phyloP scores from a whole-genome alignment of 345 rosid species.

The Durio zibethinus region DNA sequence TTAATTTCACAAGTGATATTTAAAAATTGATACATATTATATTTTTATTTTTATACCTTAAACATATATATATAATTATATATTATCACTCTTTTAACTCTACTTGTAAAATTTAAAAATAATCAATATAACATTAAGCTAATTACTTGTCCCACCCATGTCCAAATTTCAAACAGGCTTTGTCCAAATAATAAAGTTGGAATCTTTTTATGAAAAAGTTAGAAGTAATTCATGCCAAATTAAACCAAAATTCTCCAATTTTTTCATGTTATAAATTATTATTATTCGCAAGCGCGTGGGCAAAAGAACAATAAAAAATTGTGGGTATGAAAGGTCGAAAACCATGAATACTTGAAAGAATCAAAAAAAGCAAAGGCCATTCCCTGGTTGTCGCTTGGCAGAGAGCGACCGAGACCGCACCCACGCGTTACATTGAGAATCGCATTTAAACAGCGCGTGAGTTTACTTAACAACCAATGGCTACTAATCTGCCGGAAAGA shows the following conservation, averaged over 20 bases:
- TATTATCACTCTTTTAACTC: no score
- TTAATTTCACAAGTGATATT: no score
- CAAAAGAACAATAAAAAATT: not conserved
- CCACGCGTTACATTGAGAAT: conserved; percentile 16
- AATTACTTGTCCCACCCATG: not conserved
- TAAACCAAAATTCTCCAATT: not conserved
- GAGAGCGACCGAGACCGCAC: not conserved
- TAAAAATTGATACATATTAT: no score
- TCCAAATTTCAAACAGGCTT: not conserved
- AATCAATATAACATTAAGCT: not conserved
- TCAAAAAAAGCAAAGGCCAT: no score
- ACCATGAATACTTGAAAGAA: not conserved
- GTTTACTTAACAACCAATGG: not conserved
- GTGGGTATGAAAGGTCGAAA: not conserved
- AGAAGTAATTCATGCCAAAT: not conserved
- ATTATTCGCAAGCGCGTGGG: not conserved
- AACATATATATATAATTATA: no score
- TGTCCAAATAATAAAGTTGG: not conserved
- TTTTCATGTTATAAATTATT: not conserved
- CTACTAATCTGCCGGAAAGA: not conserved
- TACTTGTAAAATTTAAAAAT: no score
- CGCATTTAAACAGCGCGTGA: conserved; percentile 21
- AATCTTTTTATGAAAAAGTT: no score
- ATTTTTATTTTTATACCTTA: no score
- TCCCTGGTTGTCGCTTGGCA: conserved; percentile 21